Evolutionary conservation across 2,329 filamentous ascomycete genomes (phyloP).

Genomic region (Paraconiothyrium sp.): DNA sequence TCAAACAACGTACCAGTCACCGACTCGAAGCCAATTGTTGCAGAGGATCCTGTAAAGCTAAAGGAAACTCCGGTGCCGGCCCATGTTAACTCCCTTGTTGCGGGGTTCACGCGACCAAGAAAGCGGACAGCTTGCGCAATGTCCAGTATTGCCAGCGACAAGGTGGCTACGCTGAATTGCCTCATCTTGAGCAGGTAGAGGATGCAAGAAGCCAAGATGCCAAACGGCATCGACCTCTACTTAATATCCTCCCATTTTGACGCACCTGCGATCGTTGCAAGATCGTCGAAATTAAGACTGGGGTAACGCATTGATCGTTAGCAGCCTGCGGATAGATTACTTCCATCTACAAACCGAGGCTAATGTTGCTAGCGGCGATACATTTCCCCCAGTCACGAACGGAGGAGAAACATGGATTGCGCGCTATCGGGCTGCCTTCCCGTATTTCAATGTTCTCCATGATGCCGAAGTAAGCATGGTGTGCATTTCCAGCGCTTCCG

Average conservation of each 20-base stretch:
- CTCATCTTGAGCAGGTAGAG: neutral
- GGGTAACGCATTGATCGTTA: neutral
- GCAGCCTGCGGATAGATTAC: conserved; percentile 5
- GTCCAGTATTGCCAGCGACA: conserved; percentile 3
- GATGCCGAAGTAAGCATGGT: neutral
- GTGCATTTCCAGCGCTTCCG: neutral
- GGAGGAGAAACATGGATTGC: neutral
- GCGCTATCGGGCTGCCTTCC: conserved; percentile 2
- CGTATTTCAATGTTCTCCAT: neutral
- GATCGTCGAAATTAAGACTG: neutral
- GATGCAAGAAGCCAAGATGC: neutral
- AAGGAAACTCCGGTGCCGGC: conserved; percentile 56
- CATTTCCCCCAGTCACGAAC: neutral
- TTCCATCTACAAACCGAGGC: conserved; percentile 5
- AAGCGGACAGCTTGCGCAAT: conserved; percentile 20
- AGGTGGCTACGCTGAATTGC: neutral
- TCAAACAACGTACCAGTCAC: conserved; percentile 47
- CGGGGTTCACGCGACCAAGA: conserved; percentile 55
- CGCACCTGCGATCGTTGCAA: neutral
- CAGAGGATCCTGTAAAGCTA: conserved; percentile 53
- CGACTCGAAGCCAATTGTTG: conserved; percentile 45
- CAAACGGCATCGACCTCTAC: neutral
- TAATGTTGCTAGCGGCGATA: conserved; percentile 11
- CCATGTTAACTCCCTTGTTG: conserved; percentile 57
- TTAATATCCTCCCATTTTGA: conserved; percentile 1